Evolutionary conservation across 2,329 filamentous ascomycete genomes (phyloP), one percentile per base, ranked within the genome.

Genomic region (Lachnum nothofagi): DNA sequence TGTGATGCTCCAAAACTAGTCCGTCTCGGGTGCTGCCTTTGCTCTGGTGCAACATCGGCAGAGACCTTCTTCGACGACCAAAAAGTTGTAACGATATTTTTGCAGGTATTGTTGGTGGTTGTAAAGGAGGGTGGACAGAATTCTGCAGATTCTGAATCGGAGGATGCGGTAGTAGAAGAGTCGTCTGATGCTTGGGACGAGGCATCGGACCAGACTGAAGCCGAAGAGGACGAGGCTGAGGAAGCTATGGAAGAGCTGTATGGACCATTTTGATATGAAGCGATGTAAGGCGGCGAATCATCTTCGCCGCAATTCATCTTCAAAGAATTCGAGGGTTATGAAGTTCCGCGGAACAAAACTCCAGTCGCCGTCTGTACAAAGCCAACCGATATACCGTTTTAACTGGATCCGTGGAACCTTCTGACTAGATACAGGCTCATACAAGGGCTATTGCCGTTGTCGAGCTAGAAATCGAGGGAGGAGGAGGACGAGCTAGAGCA

Each of bases 181-280:
- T 84, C 83, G 60, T 85, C 80, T 46, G 86, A 88, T 54, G 76
- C 75, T 69, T 88, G 84, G 17, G 80, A 83, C 48, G 82, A 84
- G 43, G 75, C 78, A 63, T 85, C 76, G 57, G 88, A 93, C 76
- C 88, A 93, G 60, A 89, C 76, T 27, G 88, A 93, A 48, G 82
- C 80, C 49, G 84, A 79, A 17, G 86, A 90, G 48, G 85, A 85
- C 24, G 87, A 89, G 50, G 85, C 81, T 59, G 86, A 87, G 48
- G 85, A 85, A 63, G 83, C 80, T 74, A 89, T 72, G 35, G 85
- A 83, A 51, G 82, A 79, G 65, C 79, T 80, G 69, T 88, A 91
- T 57, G 82, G 78, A 52, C 71, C 71, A 72, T 77, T 74, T 66
- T 66, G 71, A 62, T 71, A 68, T 59, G 69, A 65, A 55, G 68